A percentile compares a stretch with the other conserved stretches of the same genome.
Conservation (phyloP, 2,329 filamentous ascomycete species). For the Thelonectria rubi region DNA sequence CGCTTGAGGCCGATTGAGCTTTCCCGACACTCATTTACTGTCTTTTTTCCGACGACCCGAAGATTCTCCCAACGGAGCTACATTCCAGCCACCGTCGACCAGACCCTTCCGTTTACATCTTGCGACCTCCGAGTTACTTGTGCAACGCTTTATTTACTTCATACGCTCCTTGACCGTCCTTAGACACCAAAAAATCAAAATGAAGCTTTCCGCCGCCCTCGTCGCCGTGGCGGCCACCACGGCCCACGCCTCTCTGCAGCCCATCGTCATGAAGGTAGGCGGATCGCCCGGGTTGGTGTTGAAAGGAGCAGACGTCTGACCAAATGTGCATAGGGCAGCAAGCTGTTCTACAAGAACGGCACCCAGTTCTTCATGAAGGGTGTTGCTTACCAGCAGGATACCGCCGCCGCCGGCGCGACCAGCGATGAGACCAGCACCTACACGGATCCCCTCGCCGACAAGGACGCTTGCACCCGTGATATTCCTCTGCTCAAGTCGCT, state of each 20-base stretch:
- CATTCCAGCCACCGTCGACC: constrained; percentile 28
- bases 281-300: background rate
- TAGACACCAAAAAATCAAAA: constrained; percentile 39
- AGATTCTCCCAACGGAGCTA: constrained; percentile 28
- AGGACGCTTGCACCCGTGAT: constrained; percentile 79
- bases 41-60: constrained; percentile 21
- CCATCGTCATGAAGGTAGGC: constrained; percentile 75
- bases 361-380: constrained; percentile 83
- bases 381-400: constrained; percentile 93
- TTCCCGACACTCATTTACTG: constrained; percentile 46
- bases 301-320: background rate
- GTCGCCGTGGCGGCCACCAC: constrained; percentile 54
- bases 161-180: constrained; percentile 27
- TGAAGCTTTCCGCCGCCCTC: constrained; percentile 50
- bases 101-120: constrained; percentile 20
- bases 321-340: constrained; percentile 66
- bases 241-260: constrained; percentile 56
- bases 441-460: constrained; percentile 83
- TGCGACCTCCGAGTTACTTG: constrained; percentile 27
- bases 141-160: constrained; percentile 25
- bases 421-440: constrained; percentile 63
- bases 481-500: constrained; percentile 82
- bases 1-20: constrained; percentile 36
- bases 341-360: constrained; percentile 87
- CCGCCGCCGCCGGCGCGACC: constrained; percentile 62